A percentile compares a stretch with the other conserved stretches of the same genome.
These are phyloP conservation scores for Babesia bigemina DNA, from an alignment of 169 alveolate genomes.

Conservation along the genomic window DNA sequence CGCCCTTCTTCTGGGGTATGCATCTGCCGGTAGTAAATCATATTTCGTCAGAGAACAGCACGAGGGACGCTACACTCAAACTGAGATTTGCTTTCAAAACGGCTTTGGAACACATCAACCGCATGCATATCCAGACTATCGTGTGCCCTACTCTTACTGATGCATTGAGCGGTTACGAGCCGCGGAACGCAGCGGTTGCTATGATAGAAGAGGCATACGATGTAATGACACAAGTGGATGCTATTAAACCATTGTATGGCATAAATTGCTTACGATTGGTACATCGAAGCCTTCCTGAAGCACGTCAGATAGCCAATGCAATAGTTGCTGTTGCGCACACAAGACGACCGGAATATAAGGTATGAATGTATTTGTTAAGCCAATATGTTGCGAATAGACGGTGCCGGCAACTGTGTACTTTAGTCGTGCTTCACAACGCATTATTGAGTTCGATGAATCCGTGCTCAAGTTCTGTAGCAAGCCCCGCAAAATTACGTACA, in stretches of 20 bases:
- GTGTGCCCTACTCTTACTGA: slow-evolving; percentile 52
- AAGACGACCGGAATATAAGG: slow-evolving; percentile 56
- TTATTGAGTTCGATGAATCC: slow-evolving; percentile 65
- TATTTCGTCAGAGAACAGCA: slow-evolving; percentile 32
- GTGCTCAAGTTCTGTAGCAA: slow-evolving; percentile 57
- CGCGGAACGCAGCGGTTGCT: slow-evolving; percentile 27
- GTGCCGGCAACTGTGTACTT: slow-evolving; percentile 64
- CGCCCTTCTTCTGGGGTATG: slow-evolving; percentile 69
- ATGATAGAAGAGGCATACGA: slow-evolving; percentile 68
- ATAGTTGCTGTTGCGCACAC: slow-evolving; percentile 40
- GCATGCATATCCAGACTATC: slow-evolving; percentile 36
- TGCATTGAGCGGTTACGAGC: slow-evolving; percentile 56
- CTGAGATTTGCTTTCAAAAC: slow-evolving; percentile 48
- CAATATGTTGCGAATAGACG: slow-evolving; percentile 11
- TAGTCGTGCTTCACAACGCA: slow-evolving; percentile 56
- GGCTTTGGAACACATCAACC: slow-evolving; percentile 42
- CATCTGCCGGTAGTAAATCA: background rate
- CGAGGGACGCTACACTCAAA: slow-evolving; percentile 62
- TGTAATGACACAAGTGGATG: slow-evolving; percentile 46
- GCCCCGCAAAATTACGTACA: slow-evolving; percentile 57
- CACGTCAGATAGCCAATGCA: slow-evolving; percentile 58
- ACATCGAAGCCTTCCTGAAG: slow-evolving; percentile 27
- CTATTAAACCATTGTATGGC: slow-evolving; percentile 36
- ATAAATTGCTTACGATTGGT: slow-evolving; percentile 37
- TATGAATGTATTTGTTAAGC: background rate